phyloP scores from a whole-genome alignment of 2,329 filamentous ascomycete species.

The Diplodia corticola region DNA sequence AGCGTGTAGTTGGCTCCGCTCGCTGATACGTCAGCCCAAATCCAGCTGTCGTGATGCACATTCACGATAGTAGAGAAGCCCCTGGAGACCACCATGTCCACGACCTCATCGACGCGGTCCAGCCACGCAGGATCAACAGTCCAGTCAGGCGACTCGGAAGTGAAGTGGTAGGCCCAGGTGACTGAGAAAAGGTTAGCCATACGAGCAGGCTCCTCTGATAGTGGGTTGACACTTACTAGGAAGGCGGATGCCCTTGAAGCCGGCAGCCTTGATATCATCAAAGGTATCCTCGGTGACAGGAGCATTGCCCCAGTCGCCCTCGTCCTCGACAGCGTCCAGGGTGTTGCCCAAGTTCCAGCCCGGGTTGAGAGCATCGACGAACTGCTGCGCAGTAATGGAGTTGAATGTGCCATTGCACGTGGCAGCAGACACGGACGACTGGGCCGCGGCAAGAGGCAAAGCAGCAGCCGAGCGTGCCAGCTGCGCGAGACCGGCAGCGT shows the following conservation, averaged over 20 bases:
- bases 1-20: slow-evolving; percentile 49
- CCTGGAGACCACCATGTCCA: slow-evolving; percentile 56
- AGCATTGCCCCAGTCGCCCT: slow-evolving; percentile 61
- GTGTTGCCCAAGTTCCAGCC: slow-evolving; percentile 65
- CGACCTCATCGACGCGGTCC: slow-evolving; percentile 57
- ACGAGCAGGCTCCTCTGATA: not conserved
- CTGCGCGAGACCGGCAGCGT: slow-evolving; percentile 12
- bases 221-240: slow-evolving; percentile 41
- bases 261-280: slow-evolving; percentile 52
- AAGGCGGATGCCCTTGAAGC: slow-evolving; percentile 60
- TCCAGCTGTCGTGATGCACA: slow-evolving; percentile 61
- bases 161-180: slow-evolving; percentile 61
- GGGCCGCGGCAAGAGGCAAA: not conserved
- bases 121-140: slow-evolving; percentile 57
- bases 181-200: slow-evolving; percentile 39
- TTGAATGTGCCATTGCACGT: slow-evolving; percentile 36
- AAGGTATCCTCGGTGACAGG: slow-evolving; percentile 54
- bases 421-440: not conserved
- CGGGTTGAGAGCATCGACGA: slow-evolving; percentile 51
- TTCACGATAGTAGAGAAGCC: slow-evolving; percentile 58
- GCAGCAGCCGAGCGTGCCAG: slow-evolving; percentile 1
- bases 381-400: slow-evolving; percentile 49
- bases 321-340: slow-evolving; percentile 56
- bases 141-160: slow-evolving; percentile 53
- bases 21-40: slow-evolving; percentile 57